Evolutionary conservation across 805 yeast species (phyloP), one percentile per base, ranked within the genome.

Genomic region (Komagataella ulmi): DNA sequence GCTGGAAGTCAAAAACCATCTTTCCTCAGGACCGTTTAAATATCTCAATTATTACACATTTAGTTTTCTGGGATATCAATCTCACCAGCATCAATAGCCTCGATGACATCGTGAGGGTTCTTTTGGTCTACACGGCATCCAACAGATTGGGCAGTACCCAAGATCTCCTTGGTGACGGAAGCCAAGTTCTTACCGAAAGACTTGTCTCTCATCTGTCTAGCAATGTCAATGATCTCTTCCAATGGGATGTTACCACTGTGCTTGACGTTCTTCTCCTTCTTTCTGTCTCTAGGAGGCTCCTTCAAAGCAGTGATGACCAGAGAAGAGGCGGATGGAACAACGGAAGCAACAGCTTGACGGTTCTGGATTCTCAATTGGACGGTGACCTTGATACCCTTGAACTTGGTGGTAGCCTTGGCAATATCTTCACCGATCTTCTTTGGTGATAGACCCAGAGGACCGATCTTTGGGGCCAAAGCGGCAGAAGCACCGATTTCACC

Each of bases 391-490:
- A 93, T 91, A 83, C 99, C 99, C 81, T 93, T 93, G 95, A 83
- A 91, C 72, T 85, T 82, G 80, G 87, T 85, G 80, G 99, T 91
- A 74, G 99, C 99, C 85, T 93, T 93, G 74, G 99, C 99, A 69
- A 93, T 93, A 74, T 93, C 99, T 79, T 93, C 99, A 90, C 99
- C 99, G 72, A 93, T 97, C 85, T 93, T 91, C 95, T 91, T 93
- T 81, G 99, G 97, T 59, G 97, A 89, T 68, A 93, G 81, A 89
- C 99, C 99, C 73, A 93, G 88, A 67, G 99, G 99, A 88, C 99
- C 99, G 72, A 93, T 93, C 91, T 93, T 93, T 74, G 99, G 99
- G 67, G 99, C 99, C 70, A 93, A 86, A 64, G 99, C 97, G 63
- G 99, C 87, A 59, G 98, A 89, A 70, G 97, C 96, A 81, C 98